Evolutionary conservation across 805 yeast species (phyloP), one percentile per base, ranked within the genome.

Genomic region (Wickerhamiella alocasiicola): DNA sequence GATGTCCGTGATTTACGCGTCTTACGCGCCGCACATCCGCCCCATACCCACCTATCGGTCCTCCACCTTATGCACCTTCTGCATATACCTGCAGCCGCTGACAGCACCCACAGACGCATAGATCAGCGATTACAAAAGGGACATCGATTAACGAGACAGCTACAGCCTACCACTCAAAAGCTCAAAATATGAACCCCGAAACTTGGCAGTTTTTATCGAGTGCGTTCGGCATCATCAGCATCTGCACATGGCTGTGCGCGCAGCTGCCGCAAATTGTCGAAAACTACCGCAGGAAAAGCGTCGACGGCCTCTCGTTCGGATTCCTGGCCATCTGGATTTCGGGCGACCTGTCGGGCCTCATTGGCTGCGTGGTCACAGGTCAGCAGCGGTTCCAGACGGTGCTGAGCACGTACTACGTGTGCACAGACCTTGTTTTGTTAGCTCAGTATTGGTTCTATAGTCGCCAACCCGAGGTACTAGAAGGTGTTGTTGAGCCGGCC

Each of bases 301-400:
- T 81, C 4, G 81, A 72, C 15, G 87, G 87, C 2, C 64, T 79
- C 17, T 74, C 82, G 9, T 64, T 72, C 24, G 65, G 67, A 4
- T 79, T 79, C 48, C 65, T 79, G 3, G 46, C 66, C 9, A 68
- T 74, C 43, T 79, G 85, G 85, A 68, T 75, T 45, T 53, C 66
- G 41, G 88, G 87, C 7, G 83, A 76, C 52, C 56, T 67, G 24
- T 54, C 77, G 11, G 74, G 75, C 47, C 63, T 77, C 16, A 20
- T 57, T 11, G 96, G 95, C 0, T 83, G 94, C 46, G 44, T 81
- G 0, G 55, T 84, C 35, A 84, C 95, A 0, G 56, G 71, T 5
- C 95, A 87, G 46, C 63, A 84, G 35, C 74, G 78, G n/a, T 87
- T 85, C 59, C 96, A 85, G 55, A 70, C 75, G 9, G 62, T 76